Percentiles rank a stretch among this genome's conserved stretches.
phyloP scores from a whole-genome alignment of 2,329 filamentous ascomycete species.

The Beauveria rudraprayagi region DNA sequence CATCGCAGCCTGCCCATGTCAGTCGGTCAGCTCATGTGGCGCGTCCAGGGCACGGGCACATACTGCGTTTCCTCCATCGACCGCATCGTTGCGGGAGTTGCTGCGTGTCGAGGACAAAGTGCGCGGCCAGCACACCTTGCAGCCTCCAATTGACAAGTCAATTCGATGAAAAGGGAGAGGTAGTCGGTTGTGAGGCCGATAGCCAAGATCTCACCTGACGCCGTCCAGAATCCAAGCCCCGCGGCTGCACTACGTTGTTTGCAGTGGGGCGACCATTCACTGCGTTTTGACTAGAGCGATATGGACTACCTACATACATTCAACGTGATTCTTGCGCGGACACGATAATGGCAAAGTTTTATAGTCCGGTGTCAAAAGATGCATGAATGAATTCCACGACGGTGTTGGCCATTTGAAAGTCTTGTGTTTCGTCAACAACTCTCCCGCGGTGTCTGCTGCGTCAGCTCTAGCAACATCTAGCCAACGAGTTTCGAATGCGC shows the following conservation, averaged over 20 bases:
- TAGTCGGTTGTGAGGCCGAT: not conserved
- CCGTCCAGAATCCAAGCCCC: not conserved
- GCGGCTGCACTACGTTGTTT: not conserved
- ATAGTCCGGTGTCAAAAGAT: too few relatives aligned
- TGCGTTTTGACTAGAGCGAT: too few relatives aligned
- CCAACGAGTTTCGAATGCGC: too few relatives aligned
- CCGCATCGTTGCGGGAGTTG: conserved; percentile 21
- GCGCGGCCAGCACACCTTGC: not conserved
- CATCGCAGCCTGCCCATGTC: conserved; percentile 52
- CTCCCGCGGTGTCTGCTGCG: too few relatives aligned
- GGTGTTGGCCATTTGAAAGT: too few relatives aligned
- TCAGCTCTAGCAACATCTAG: too few relatives aligned
- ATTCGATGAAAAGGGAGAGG: not conserved
- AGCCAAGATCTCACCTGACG: conserved; percentile 7
- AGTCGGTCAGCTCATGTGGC: conserved; percentile 3
- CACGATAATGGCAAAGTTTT: too few relatives aligned
- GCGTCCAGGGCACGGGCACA: conserved; percentile 15
- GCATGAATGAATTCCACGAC: too few relatives aligned
- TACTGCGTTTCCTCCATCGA: conserved; percentile 31
- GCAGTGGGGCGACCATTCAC: conserved; percentile 2
- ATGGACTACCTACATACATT: too few relatives aligned
- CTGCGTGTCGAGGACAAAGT: not conserved
- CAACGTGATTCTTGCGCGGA: too few relatives aligned
- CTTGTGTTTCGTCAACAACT: too few relatives aligned
- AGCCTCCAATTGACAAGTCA: not conserved